Evolutionary conservation across 1,284 basidiomycete genomes (phyloP).

Genomic region (Anthracocystis panici-leucophaei): DNA sequence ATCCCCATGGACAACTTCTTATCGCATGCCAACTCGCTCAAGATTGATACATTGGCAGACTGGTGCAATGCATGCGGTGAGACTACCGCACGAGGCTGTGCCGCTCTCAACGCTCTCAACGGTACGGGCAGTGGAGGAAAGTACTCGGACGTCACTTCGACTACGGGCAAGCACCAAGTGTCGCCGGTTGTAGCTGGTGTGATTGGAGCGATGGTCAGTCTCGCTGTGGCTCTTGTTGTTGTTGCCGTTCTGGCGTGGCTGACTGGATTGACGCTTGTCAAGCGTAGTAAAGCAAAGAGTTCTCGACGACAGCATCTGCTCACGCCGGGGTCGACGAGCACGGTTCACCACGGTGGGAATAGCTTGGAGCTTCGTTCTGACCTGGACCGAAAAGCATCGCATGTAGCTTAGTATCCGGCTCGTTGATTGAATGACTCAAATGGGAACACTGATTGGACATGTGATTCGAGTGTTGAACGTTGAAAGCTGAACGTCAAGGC

Average conservation of each 20-base stretch:
- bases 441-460: not conserved
- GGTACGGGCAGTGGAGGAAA: slow-evolving; percentile 56
- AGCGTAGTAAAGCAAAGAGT: slow-evolving; percentile 25
- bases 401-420: slow-evolving; percentile 8
- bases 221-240: slow-evolving; percentile 50
- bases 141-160: slow-evolving; percentile 53
- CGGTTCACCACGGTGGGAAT: slow-evolving; percentile 21
- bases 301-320: slow-evolving; percentile 25
- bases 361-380: slow-evolving; percentile 36
- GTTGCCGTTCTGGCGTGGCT: slow-evolving; percentile 21
- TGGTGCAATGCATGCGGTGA: slow-evolving; percentile 71
- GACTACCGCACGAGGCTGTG: slow-evolving; percentile 56
- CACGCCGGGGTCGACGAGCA: slow-evolving; percentile 19
- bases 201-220: slow-evolving; percentile 59
- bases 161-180: slow-evolving; percentile 57
- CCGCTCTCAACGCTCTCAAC: slow-evolving; percentile 54
- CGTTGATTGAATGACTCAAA: not conserved
- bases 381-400: slow-evolving; percentile 29
- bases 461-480: not conserved
- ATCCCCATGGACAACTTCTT: slow-evolving; percentile 82
- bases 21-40: slow-evolving; percentile 76
- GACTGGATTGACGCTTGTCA: slow-evolving; percentile 31
- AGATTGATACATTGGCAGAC: slow-evolving; percentile 68
- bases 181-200: slow-evolving; percentile 61
- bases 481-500: no score